A percentile compares a stretch with the other conserved stretches of the same genome.
Conservation (phyloP, 352 stramenopile genomes). For the Globisporangium spiculum region DNA sequence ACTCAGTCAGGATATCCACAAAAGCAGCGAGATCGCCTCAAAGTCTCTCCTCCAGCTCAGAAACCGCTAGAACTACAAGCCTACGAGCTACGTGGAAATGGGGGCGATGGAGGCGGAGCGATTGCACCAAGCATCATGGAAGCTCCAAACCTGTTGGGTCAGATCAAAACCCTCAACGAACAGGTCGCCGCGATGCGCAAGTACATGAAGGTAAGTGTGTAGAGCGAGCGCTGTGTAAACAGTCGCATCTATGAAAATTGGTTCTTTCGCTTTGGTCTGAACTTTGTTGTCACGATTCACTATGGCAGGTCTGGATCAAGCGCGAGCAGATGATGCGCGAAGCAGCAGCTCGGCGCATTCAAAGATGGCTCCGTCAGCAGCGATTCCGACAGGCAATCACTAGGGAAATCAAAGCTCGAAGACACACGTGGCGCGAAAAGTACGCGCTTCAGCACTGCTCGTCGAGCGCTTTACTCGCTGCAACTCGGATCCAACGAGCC, state of each 20-base stretch:
- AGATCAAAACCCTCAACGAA: slow-evolving; percentile 36
- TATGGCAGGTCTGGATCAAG: slow-evolving; percentile 55
- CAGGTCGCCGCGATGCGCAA: slow-evolving; percentile 61
- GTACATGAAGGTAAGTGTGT: slow-evolving; percentile 58
- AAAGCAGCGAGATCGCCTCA: neutral
- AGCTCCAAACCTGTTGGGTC: slow-evolving; percentile 5
- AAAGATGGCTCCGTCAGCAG: slow-evolving; percentile 28
- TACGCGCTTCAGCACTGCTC: slow-evolving; percentile 12
- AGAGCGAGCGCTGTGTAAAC: too few species aligned
- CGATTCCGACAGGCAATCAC: slow-evolving; percentile 14
- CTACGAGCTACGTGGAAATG: neutral
- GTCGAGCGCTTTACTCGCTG: neutral
- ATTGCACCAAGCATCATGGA: neutral
- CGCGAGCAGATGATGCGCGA: slow-evolving; percentile 58
- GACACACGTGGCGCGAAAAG: slow-evolving; percentile 13
- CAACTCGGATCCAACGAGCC: slow-evolving; percentile 21
- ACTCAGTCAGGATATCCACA: neutral
- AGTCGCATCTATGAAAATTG: neutral
- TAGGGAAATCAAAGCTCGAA: slow-evolving; percentile 14
- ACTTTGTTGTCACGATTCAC: neutral
- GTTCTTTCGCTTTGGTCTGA: neutral
- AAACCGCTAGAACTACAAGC: neutral
- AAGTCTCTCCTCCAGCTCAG: neutral
- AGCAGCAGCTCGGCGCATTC: slow-evolving; percentile 42
- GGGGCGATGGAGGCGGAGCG: neutral